Evolutionary conservation across 2,329 filamentous ascomycete genomes (phyloP), one percentile per base, ranked within the genome.

Genomic region (Catunica adiposa): DNA sequence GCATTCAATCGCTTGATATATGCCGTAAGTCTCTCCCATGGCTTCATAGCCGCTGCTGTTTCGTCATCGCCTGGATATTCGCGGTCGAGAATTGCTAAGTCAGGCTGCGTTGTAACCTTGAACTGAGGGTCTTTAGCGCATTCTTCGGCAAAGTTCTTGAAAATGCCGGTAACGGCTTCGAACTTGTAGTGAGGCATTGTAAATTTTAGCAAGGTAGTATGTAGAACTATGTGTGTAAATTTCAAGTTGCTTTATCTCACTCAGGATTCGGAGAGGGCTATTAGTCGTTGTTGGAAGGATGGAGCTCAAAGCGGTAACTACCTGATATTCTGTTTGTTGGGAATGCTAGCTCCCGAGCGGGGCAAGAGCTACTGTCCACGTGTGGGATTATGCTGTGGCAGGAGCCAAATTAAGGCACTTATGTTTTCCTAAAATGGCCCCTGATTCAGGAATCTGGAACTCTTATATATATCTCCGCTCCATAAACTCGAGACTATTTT

Each of bases 31-130:
- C 74, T 70, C 55, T 70, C 67, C 78, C 78, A 82, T 60, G 74
- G 75, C 1, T 70, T 74, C 40, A 69, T 62, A 58, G 62, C 59
- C 2, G 52, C 22, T 0, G 58, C 40, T 15, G 56, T 51, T 6
- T 55, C 56, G 31, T 54, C 54, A 29, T 61, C 59, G 8, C 61
- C 59, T 17, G 59, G 59, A 59, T 78, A 77, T 1, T 68, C 67
- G 22, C 69, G 71, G 55, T 75, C 68, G 38, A 79, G 71, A 11
- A 81, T 67, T 20, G 75, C 78, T 29, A 81, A 74, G 61, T 74
- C 74, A 8, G 69, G 67, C 56, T 71, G 69, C 5, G 71, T 76
- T 6, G 61, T 62, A 54, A 68, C 63, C 38, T 66, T 67, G 15
- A 62, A 62, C 22, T 53, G 55, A 1, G 63, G 63, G 55, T 63